Base-by-base conservation (phyloP, 805 yeast genomes). In the Yarrowia divulgata region DNA sequence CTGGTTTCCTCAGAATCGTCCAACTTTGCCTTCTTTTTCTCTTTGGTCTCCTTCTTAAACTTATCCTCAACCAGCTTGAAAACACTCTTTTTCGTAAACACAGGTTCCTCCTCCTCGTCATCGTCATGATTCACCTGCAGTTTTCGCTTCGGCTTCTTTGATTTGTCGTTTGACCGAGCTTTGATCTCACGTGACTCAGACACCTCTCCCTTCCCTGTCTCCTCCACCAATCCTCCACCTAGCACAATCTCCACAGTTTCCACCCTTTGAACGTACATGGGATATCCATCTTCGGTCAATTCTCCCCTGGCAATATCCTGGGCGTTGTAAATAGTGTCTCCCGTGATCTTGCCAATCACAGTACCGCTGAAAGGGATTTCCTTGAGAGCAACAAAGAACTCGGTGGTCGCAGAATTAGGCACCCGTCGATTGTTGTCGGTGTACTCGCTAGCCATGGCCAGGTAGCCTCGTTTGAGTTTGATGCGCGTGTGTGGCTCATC, bases 291-390 rank as follows among this genome's bases (percentile, higher is more conserved):
- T 46, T 62, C 55, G 0, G 55, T 62, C 35, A 45, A 29, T 29
- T 77, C 79, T 52, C 82, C 68, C 48, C 84, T 85, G 3, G 81
- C 75, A 6, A 89, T 86, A 58, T 80, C 79, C 43, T 84, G 75
- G 14, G 87, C 83, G 39, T 80, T 84, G 77, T 81, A 90, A 5
- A 86, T 81, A 0, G 88, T 79, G 42, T 85, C 85, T 3, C 86
- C 90, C 1, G 83, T 82, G 14, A 88, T 79, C 70, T 85, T 83
- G 2, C 93, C 94, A 72, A 89, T 81, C 29, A 87, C 73, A 14
- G 87, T 81, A 71, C 79, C 76, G 3, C 48, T 48, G 10, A 63
- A 49, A 8, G 85, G 84, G 13, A 83, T 72, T 14, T 84, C 84
- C 8, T 77, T 80, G 63, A 83, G 74, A 1, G 90, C 85, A 19